Conservation (phyloP, 192 early-diverging fungal species). For the Rhizoclosmatium globosum region DNA sequence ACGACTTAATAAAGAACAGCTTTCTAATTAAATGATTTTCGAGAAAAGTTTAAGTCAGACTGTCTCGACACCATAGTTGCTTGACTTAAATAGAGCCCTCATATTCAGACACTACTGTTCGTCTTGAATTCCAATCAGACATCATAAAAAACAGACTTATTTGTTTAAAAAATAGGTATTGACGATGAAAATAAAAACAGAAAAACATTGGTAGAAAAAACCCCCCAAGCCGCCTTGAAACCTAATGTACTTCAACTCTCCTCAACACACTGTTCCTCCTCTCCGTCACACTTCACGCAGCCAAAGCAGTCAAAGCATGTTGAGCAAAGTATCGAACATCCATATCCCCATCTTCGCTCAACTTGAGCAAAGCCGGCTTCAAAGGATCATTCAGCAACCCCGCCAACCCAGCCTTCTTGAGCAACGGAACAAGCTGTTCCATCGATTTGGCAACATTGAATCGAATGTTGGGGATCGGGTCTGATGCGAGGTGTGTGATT, state of each 20-base stretch:
- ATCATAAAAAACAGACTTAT: too few species aligned
- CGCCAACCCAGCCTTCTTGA: slow-evolving; percentile 73
- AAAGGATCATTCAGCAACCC: slow-evolving; percentile 72
- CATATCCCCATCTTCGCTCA: slow-evolving; percentile 88
- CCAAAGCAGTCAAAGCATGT: slow-evolving; percentile 57
- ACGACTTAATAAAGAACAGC: too few species aligned
- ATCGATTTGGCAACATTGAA: slow-evolving; percentile 99
- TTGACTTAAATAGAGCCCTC: too few species aligned
- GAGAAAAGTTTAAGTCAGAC: too few species aligned
- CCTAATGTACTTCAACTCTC: not conserved
- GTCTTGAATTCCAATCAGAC: too few species aligned
- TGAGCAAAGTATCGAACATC: slow-evolving; percentile 96
- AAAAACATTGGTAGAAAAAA: too few species aligned
- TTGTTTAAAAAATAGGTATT: too few species aligned
- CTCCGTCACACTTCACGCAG: slow-evolving; percentile 2
- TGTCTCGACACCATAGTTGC: too few species aligned
- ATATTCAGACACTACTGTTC: too few species aligned
- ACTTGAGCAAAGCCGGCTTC: slow-evolving; percentile 81
- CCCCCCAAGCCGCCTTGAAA: not conserved
- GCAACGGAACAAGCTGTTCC: slow-evolving; percentile 81
- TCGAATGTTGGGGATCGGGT: slow-evolving; percentile 99
- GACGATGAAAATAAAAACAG: too few species aligned
- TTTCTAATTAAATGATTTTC: too few species aligned
- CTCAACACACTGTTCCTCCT: too few species aligned
- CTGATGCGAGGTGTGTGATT: slow-evolving; percentile 80